Conservation (phyloP, 1,284 basidiomycete genomes). For the Austroboletus novae-zelandiae region DNA sequence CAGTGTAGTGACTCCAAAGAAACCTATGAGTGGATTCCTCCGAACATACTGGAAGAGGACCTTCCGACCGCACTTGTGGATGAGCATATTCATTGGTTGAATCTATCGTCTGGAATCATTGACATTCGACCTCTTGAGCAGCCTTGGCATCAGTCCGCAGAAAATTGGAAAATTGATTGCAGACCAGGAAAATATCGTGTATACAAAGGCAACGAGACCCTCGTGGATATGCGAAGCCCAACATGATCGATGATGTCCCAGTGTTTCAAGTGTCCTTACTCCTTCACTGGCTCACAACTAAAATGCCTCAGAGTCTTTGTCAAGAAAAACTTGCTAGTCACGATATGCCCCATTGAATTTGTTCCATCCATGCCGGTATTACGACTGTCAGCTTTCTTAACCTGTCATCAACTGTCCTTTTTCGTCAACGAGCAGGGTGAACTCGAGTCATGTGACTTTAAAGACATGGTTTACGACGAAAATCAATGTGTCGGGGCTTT, state of each 20-base stretch:
- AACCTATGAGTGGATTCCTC: slow-evolving; percentile 22
- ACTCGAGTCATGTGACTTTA: not conserved
- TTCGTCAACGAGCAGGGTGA: not conserved
- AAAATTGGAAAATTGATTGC: slow-evolving; percentile 8
- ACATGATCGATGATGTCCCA: slow-evolving; percentile 29
- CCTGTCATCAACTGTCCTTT: slow-evolving; percentile 24
- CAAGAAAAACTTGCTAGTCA: slow-evolving; percentile 29
- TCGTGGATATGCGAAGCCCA: slow-evolving; percentile 30
- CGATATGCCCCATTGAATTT: not conserved
- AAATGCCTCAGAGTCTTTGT: not conserved
- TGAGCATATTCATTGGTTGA: slow-evolving; percentile 39
- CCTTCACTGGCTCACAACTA: too few relatives aligned
- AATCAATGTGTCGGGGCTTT: too few relatives aligned
- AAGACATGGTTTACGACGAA: not conserved
- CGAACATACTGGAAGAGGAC: slow-evolving; percentile 20
- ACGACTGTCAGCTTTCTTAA: slow-evolving; percentile 35
- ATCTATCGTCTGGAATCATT: slow-evolving; percentile 23
- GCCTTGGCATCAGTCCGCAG: slow-evolving; percentile 15
- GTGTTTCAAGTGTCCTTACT: slow-evolving; percentile 10
- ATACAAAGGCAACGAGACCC: slow-evolving; percentile 7
- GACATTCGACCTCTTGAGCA: slow-evolving; percentile 34
- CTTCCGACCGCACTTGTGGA: slow-evolving; percentile 34
- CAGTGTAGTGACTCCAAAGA: not conserved
- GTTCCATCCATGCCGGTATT: not conserved
- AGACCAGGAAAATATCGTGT: slow-evolving; percentile 2